Percentiles rank a stretch among this genome's conserved stretches.
These are phyloP conservation scores for Millerago galiae DNA, from an alignment of 805 yeast genomes.

Conservation along the genomic window DNA sequence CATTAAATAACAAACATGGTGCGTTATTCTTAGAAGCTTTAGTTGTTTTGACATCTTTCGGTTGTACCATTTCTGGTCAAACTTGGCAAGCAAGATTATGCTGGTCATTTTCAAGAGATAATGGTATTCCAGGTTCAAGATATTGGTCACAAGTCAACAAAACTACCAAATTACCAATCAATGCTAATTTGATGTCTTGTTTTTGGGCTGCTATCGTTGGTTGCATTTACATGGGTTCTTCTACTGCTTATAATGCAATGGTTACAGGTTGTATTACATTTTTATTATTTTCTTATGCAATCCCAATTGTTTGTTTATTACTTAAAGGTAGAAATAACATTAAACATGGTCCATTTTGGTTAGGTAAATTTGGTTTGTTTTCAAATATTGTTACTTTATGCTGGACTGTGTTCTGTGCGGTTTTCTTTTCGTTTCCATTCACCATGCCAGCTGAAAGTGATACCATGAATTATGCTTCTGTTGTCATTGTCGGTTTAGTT, in stretches of 20 bases:
- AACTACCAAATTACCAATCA: slow-evolving; percentile 44
- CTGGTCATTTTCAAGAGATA: slow-evolving; percentile 64
- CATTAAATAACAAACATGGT: slow-evolving; percentile 43
- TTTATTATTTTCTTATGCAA: slow-evolving; percentile 46
- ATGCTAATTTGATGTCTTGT: slow-evolving; percentile 50
- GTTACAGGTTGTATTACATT: slow-evolving; percentile 54
- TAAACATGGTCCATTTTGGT: slow-evolving; percentile 60
- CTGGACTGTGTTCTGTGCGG: slow-evolving; percentile 53
- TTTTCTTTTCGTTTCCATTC: slow-evolving; percentile 60
- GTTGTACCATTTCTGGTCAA: slow-evolving; percentile 54
- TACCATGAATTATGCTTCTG: slow-evolving; percentile 64
- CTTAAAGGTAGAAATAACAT: slow-evolving; percentile 44
- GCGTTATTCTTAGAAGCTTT: slow-evolving; percentile 44
- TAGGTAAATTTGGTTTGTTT: slow-evolving; percentile 46
- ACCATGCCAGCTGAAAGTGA: slow-evolving; percentile 51
- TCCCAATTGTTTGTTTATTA: slow-evolving; percentile 46
- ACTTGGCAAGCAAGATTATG: slow-evolving; percentile 64
- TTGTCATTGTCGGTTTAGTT: slow-evolving; percentile 42
- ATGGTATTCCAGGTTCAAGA: slow-evolving; percentile 47
- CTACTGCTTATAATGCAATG: slow-evolving; percentile 62
- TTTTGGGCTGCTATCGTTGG: slow-evolving; percentile 46
- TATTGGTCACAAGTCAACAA: slow-evolving; percentile 43
- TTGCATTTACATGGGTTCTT: slow-evolving; percentile 55
- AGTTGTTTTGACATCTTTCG: slow-evolving; percentile 46
- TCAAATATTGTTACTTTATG: slow-evolving; percentile 42